Base-by-base conservation (phyloP, 331 rosid genomes). In the Spiraea crenata region DNA sequence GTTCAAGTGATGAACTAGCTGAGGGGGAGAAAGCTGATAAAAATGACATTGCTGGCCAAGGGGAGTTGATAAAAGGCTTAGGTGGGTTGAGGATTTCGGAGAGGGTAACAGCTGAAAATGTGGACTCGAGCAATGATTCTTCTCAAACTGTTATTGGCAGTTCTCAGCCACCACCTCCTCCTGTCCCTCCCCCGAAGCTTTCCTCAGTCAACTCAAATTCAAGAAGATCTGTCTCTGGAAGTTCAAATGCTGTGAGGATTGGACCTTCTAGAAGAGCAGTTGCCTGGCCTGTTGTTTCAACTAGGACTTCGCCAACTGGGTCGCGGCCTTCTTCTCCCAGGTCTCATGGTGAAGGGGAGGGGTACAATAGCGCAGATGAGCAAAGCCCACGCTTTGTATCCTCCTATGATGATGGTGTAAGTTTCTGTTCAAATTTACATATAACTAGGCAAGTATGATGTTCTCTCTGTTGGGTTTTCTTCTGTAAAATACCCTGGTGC, bases 321-420 rank as follows among this genome's bases (percentile, higher is more conserved):
- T 93, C 98, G 50, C 85, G 88, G n/a, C 96, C 98, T 73, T 82
- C 97, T 51, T 93, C 98, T 54, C 97, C 98, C 54, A 80, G 92
- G 83, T 83, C 96, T 37, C 96, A 85, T 71, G 91, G 73, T 81
- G 98, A 93, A 83, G 82, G 65, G n/a, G 98, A 93, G 79, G 98
- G 97, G 37, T 93, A 93, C 78, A 93, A 93, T 69, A 93, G 98
- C 59, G 89, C 98, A 2, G 98, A 93, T 54, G 98, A 93, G 77
- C 98, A 93, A 66, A 83, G 78, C 67, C 87, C 98, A 4, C 83
- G 93, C 80, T 79, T 67, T 59, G 92, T 79, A 40, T 87, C 93
- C 47, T 85, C 93, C 62, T 93, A 88, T 70, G 84, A 74, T 77
- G 97, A 90, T 77, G 44, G 69, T n/a, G 98, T 93, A 85, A 90